Conservation (phyloP, 2,329 filamentous ascomycete genomes). For the Fonsecaea monophora region DNA sequence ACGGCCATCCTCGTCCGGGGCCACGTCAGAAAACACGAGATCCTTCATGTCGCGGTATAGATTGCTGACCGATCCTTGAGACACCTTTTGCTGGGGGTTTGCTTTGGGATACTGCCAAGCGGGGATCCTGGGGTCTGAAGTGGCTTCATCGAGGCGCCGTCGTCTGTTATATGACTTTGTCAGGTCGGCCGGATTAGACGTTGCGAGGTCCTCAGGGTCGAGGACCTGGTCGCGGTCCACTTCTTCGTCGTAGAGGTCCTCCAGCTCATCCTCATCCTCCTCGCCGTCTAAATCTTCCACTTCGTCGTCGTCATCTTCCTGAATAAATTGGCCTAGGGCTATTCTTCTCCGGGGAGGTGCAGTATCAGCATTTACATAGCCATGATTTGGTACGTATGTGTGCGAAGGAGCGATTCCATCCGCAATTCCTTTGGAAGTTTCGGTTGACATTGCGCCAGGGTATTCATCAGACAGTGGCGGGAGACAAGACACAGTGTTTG, state of each 20-base stretch:
- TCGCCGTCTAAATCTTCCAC: slow-evolving; percentile 54
- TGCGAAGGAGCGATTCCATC: slow-evolving; percentile 56
- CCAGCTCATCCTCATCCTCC: slow-evolving; percentile 48
- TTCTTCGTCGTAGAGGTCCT: slow-evolving; percentile 58
- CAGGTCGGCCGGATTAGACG: slow-evolving; percentile 69
- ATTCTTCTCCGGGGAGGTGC: slow-evolving; percentile 41
- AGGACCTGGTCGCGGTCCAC: slow-evolving; percentile 65
- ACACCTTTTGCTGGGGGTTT: slow-evolving; percentile 84
- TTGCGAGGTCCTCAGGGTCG: slow-evolving; percentile 62
- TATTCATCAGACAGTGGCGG: background rate
- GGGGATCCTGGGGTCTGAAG: slow-evolving; percentile 56
- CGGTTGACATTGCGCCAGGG: slow-evolving; percentile 10
- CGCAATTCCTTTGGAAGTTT: slow-evolving; percentile 45
- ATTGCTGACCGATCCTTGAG: slow-evolving; percentile 65
- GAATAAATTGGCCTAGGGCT: slow-evolving; percentile 40
- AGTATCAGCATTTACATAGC: slow-evolving; percentile 51
- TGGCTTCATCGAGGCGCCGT: slow-evolving; percentile 67
- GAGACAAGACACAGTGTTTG: background rate
- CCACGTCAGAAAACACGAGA: slow-evolving; percentile 73
- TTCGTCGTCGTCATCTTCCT: slow-evolving; percentile 41
- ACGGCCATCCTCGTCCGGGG: slow-evolving; percentile 31
- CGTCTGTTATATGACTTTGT: slow-evolving; percentile 91
- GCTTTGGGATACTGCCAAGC: slow-evolving; percentile 69
- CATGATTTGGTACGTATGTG: slow-evolving; percentile 57
- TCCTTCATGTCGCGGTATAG: slow-evolving; percentile 76